Base-by-base conservation (phyloP, 345 rosid genomes). In the Murraya koenigii region DNA sequence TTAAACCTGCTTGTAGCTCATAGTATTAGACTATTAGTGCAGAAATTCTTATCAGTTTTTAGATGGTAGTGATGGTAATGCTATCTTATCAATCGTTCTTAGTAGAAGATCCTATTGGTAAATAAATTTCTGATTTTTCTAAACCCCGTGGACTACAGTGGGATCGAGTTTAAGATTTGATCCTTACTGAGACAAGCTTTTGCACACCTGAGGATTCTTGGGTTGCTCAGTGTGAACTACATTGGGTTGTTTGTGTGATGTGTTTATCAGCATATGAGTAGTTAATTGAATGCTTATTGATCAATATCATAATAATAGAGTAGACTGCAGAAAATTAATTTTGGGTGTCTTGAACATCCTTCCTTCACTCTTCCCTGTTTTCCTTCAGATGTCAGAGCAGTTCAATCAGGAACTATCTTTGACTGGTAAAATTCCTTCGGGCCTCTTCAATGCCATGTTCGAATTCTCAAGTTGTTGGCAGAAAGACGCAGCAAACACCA, bases 401-500 rank as follows among this genome's bases (percentile, higher is more conserved):
- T 93, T 95, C 85, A 95, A 95, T 82, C 98, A 90, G 73, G 99
- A 93, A 75, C 78, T 91, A 74, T 91, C 97, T 78, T 74, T 92
- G 81, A 89, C 92, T 55, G 99, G 99, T 73, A 91, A 92, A 89
- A 92, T 93, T 71, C 99, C 99, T 2, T 93, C 98, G 0, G 99
- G 99, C 73, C 89, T 88, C 74, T 95, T 95, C 84, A 93, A 95
- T 80, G 69, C 93, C 19, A 91, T 92, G 99, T 95, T 92, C 80
- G 97, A 92, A 35, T 95, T 90, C 84, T 89, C 97, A 7, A 86
- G 97, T 75, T 86, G 89, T 84, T 95, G 98, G 99, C 97, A 93
- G 81, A 93, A 90, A 77, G 99, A 95, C 81, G 97, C 97, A 32
- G 97, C 97, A 60, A 90, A 83, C 78, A 93, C 99, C n/a, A 95